Evolutionary conservation across 768 basidiomycete genomes (phyloP).

Genomic region (Roridomyces roridus): DNA sequence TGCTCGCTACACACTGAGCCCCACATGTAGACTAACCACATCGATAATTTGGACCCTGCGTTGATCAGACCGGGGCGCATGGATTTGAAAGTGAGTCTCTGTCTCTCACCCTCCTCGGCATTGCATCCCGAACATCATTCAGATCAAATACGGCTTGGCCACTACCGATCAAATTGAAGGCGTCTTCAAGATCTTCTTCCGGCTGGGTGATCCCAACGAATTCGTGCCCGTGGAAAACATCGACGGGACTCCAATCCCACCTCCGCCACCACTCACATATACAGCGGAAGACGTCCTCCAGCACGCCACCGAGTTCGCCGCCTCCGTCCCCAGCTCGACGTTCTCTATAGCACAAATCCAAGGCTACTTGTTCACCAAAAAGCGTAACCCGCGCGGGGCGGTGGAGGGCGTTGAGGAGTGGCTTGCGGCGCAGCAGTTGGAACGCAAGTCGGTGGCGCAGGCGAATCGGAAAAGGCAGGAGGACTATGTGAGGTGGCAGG

Average conservation of each 20-base stretch:
- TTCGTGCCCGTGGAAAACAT: too few relatives aligned
- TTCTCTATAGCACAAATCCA: not conserved
- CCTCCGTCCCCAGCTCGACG: not conserved
- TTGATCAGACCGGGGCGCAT: conserved; percentile 13
- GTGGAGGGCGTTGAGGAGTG: not conserved
- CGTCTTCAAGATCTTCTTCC: conserved; percentile 13
- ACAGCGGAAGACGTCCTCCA: not conserved
- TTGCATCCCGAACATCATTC: not conserved
- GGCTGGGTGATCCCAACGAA: too few relatives aligned
- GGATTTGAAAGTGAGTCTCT: conserved; percentile 2
- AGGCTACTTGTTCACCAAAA: not conserved
- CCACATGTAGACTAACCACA: conserved; percentile 14
- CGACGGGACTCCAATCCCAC: too few relatives aligned
- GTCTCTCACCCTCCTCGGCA: not conserved
- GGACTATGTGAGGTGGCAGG: too few relatives aligned
- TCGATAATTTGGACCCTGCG: conserved; percentile 12
- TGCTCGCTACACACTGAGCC: not conserved
- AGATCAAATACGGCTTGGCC: conserved; percentile 13
- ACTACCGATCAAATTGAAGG: conserved; percentile 9
- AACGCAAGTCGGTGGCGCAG: too few relatives aligned
- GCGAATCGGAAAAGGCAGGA: too few relatives aligned
- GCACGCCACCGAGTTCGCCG: not conserved
- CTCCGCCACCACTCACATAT: too few relatives aligned
- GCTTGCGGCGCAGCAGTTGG: not conserved
- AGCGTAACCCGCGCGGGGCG: not conserved